Conservation (phyloP, 306 rosid species). For the Neltuma alba region DNA sequence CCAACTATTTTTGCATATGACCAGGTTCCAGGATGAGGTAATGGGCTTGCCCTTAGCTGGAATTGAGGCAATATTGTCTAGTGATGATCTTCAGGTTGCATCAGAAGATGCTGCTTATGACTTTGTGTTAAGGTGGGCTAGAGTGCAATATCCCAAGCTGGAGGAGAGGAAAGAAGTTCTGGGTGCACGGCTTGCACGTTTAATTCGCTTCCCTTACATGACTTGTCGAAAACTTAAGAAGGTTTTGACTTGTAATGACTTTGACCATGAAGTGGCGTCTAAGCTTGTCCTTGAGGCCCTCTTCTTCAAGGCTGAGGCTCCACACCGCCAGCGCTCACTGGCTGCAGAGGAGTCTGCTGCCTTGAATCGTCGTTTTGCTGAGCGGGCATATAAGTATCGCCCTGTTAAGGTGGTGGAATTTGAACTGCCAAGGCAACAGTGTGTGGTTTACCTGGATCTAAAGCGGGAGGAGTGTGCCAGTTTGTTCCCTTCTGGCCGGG, state of each 20-base stretch:
- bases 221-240: conserved; percentile 90
- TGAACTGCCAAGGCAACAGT: conserved; percentile 90
- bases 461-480: conserved; percentile 85
- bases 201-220: conserved; percentile 92
- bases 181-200: conserved; percentile 70
- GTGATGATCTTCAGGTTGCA: conserved; percentile 95
- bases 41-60: conserved; percentile 92
- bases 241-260: conserved; percentile 83
- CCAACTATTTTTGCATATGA: conserved; percentile 32
- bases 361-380: conserved; percentile 71
- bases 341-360: conserved; percentile 78
- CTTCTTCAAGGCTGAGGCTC: conserved; percentile 92
- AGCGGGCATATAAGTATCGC: conserved; percentile 95
- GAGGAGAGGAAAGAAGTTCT: conserved; percentile 87
- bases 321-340: conserved; percentile 81
- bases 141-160: conserved; percentile 63
- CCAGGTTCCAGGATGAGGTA: conserved; percentile 89
- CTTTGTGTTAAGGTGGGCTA: conserved; percentile 89
- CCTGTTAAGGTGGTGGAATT: conserved; percentile 98
- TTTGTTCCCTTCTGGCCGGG: conserved; percentile 88
- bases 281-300: conserved; percentile 91
- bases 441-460: conserved; percentile 91
- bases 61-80: conserved; percentile 82
- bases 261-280: conserved; percentile 83
- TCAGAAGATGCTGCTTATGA: conserved; percentile 98